Base-by-base conservation (phyloP, 2,329 filamentous ascomycete genomes). In the Neonectria neomacrospora region DNA sequence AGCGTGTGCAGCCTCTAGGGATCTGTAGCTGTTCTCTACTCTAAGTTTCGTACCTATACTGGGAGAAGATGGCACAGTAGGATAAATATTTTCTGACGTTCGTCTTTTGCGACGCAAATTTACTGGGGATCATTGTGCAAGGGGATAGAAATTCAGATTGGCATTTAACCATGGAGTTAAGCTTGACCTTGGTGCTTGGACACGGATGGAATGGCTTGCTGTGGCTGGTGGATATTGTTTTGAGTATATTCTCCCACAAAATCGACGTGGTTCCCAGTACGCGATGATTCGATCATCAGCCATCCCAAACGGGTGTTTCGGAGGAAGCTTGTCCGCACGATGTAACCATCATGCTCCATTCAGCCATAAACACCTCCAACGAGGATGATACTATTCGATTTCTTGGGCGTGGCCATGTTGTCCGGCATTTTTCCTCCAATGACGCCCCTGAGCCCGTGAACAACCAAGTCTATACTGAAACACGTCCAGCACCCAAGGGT, bases 361-460 rank as follows among this genome's bases (percentile, higher is more conserved):
- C n/a, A 47, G 32, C 26, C 9, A 39, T 12, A 16, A 16, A 22
- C 23, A 54, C n/a, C 20, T n/a, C 51, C 22, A n/a, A 48, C 12
- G 9, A 18, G 5, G 22, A 39, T 20, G 28, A 12, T 20, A 10
- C 22, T 8, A 1, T 16, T 20, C 22, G 14, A 14, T 8, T 41
- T 30, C 28, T 32, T 12, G 52, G 55, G 32, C 11, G 47, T 44
- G 58, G 42, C 44, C 48, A 39, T 57, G 45, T 22, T 41, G 12
- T 18, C 9, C 7, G 11, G 57, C 22, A 6, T 51, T 61, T 51
- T 61, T 44, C 58, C 58, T 61, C 58, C 58, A 61, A 61, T 51
- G 3, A 23, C 23, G 12, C 32, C 9, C 14, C 28, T 5, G 3
- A 20, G 18, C n/a, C 8, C 4, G 1, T 26, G 18, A 18, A 42